phyloP scores from a whole-genome alignment of 768 basidiomycete species.

The Termitomyces sp. region DNA sequence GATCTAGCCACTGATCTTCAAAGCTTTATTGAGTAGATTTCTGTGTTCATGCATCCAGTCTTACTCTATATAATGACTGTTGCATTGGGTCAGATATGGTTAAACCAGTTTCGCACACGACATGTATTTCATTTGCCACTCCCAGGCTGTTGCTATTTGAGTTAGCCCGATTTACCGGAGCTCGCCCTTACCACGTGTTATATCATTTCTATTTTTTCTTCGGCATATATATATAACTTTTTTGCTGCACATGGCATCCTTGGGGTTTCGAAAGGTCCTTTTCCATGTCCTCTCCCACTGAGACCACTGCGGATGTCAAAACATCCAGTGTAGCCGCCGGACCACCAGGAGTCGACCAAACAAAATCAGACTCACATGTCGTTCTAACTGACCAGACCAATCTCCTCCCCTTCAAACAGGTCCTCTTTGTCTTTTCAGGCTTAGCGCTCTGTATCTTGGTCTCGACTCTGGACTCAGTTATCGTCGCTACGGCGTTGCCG shows the following conservation, averaged over 20 bases:
- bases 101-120: no score
- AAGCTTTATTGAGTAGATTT: no score
- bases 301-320: neutral
- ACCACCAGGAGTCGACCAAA: neutral
- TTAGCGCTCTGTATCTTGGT: conserved; percentile 61
- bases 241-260: neutral
- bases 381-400: conserved; percentile 74
- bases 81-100: no score
- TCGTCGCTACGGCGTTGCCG: conserved; percentile 73
- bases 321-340: neutral
- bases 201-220: no score
- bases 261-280: no score
- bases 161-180: no score
- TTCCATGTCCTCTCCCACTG: neutral
- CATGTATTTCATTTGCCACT: no score
- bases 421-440: conserved; percentile 61
- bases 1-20: no score
- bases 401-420: conserved; percentile 61
- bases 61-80: no score
- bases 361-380: conserved; percentile 2
- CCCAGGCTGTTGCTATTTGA: no score
- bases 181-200: no score
- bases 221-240: neutral
- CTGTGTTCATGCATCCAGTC: no score
- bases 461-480: conserved; percentile 67